Evolutionary conservation across 140 eudicot species (phyloP), one percentile per base, ranked within the genome.

Genomic region (Anethum foeniculum): DNA sequence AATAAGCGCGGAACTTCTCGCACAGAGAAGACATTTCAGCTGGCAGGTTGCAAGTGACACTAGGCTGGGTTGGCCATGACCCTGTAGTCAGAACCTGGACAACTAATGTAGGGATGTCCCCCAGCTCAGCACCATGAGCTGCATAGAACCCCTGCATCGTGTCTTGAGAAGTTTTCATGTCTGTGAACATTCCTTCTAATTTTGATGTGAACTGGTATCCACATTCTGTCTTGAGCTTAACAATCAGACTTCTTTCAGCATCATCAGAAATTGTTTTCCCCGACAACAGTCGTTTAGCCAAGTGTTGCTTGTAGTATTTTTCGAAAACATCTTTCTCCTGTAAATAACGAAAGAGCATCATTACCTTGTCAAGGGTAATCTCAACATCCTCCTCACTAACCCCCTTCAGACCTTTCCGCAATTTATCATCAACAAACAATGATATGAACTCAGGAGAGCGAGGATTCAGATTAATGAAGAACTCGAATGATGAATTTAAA

Each of bases 201-300:
- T 83, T 83, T 47, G 86, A 83, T 30, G 86, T 83, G n/a, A 83
- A 83, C 71, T 83, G 86, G 75, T 83, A 83, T 16, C 86, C 86
- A 79, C 86, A 83, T 65, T 83, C 86, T 58, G 86, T 83, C 80
- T 83, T 83, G 77, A 83, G 67, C 54, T 83, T 83, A 41, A 83
- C 86, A 58, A 83, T 79, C 76, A 83, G 77, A 71, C 86, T 83
- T 71, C 86, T 83, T 80, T 83, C 86, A 4, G 86, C 86, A 72
- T 72, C 77, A 39, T 72, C 77, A 72, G 77, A 72, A 1, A 72
- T 39, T 10, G 77, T 72, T 38, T 72, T 72, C 13, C 77, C 77
- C 16, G 77, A 72, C 51, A 72, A 39, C 48, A 72, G 77, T 4
- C 77, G 51, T 41, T 72, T 72, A 36, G 77, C 77, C 77, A 72